Conservation (phyloP, 2,329 filamentous ascomycete genomes). For the Fusarium sp. region DNA sequence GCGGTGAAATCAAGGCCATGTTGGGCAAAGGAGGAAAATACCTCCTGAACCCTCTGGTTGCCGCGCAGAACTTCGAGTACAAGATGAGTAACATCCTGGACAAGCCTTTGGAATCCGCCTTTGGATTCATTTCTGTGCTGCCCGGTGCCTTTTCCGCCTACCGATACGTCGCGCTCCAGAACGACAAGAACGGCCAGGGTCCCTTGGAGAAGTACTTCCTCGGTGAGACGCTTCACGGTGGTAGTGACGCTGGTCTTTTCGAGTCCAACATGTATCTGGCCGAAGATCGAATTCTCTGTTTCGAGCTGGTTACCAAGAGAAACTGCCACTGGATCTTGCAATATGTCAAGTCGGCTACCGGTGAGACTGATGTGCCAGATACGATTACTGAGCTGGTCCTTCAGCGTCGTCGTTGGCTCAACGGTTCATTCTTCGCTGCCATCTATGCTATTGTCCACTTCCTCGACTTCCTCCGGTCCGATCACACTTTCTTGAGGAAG, state of each 20-base stretch:
- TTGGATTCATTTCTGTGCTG: slow-evolving; percentile 96
- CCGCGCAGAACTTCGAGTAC: slow-evolving; percentile 99
- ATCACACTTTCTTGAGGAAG: slow-evolving; percentile 89
- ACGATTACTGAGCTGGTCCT: slow-evolving; percentile 94
- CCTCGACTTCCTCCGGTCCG: slow-evolving; percentile 94
- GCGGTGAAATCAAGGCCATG: slow-evolving; percentile 99
- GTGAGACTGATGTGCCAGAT: slow-evolving; percentile 97
- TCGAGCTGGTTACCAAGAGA: slow-evolving; percentile 96
- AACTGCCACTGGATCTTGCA: slow-evolving; percentile 98
- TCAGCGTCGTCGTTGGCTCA: slow-evolving; percentile 96
- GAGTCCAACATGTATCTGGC: slow-evolving; percentile 99
- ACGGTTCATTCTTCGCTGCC: slow-evolving; percentile 97
- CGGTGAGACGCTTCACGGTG: slow-evolving; percentile 94
- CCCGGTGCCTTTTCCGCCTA: slow-evolving; percentile 99
- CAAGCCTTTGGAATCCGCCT: slow-evolving; percentile 96
- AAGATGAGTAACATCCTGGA: slow-evolving; percentile 99
- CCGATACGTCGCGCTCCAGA: slow-evolving; percentile 92
- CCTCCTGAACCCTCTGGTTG: slow-evolving; percentile 91
- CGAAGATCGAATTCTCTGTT: slow-evolving; percentile 98
- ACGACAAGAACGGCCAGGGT: slow-evolving; percentile 94
- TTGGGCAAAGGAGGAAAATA: slow-evolving; percentile 86
- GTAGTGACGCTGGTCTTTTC: slow-evolving; percentile 93
- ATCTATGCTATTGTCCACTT: slow-evolving; percentile 96
- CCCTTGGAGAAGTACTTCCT: slow-evolving; percentile 97
- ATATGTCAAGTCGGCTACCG: slow-evolving; percentile 97